These are phyloP conservation scores for Nicotiana paniculata DNA, from an alignment of 257 asterid species.

Conservation along the genomic window DNA sequence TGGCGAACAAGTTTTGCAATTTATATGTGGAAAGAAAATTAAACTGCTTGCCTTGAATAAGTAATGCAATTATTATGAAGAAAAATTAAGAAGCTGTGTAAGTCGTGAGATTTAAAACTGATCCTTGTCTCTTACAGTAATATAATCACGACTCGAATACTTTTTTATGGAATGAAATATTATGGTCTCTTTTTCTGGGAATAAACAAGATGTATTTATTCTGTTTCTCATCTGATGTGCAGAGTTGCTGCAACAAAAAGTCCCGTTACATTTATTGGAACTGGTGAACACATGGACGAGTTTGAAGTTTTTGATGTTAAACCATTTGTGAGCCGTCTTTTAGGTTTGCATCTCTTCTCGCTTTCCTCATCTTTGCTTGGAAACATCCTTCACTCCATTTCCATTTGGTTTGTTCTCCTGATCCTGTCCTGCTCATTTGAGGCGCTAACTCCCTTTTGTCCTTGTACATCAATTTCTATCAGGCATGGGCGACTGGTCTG, in stretches of 20 bases:
- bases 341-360: constrained; percentile 46
- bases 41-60: too few relatives aligned
- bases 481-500: constrained; percentile 99
- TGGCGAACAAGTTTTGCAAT: not conserved
- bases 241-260: constrained; percentile 97
- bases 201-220: not conserved
- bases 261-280: constrained; percentile 88
- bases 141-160: too few relatives aligned
- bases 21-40: constrained; percentile 29
- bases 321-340: constrained; percentile 96
- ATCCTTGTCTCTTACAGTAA: not conserved
- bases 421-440: too few relatives aligned
- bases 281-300: constrained; percentile 99
- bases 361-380: not conserved
- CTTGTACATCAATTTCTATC: not conserved
- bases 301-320: constrained; percentile 93
- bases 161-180: too few relatives aligned
- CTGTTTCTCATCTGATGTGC: constrained; percentile 19
- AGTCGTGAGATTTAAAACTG: too few relatives aligned
- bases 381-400: not conserved
- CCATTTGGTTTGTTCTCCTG: not conserved
- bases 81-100: too few relatives aligned
- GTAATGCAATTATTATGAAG: too few relatives aligned
- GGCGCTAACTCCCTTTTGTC: too few relatives aligned
- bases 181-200: too few relatives aligned